These are phyloP conservation scores for Colletotrichum phormii DNA, from an alignment of 2,329 filamentous ascomycete species.

Conservation along the genomic window DNA sequence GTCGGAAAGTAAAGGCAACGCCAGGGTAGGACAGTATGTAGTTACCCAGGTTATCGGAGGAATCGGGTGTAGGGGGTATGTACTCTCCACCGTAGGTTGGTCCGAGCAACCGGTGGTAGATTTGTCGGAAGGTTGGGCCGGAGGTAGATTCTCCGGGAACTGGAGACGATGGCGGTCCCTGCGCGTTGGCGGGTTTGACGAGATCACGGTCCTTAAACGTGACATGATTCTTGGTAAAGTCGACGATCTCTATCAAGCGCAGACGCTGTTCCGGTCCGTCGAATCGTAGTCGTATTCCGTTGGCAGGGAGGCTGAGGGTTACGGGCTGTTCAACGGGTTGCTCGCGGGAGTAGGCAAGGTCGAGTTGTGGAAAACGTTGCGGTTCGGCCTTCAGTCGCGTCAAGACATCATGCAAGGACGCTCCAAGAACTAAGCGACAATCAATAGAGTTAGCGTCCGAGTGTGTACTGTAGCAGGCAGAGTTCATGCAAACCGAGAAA, in stretches of 20 bases:
- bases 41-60: conserved; percentile 70
- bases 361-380: conserved; percentile 82
- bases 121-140: conserved; percentile 85
- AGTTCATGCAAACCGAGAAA: conserved; percentile 58
- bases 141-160: conserved; percentile 47
- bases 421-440: conserved; percentile 76
- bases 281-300: conserved; percentile 91
- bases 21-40: conserved; percentile 96
- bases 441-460: conserved; percentile 35
- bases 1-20: conserved; percentile 90
- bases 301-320: conserved; percentile 80
- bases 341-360: conserved; percentile 82
- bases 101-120: conserved; percentile 94
- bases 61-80: conserved; percentile 69
- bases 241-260: conserved; percentile 88
- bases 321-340: conserved; percentile 82
- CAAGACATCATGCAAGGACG: conserved; percentile 90
- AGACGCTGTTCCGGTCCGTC: conserved; percentile 93
- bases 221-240: conserved; percentile 88
- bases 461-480: conserved; percentile 31
- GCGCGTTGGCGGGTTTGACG: conserved; percentile 68
- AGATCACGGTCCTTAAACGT: conserved; percentile 85
- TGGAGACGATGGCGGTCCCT: conserved; percentile 43
- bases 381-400: conserved; percentile 90
- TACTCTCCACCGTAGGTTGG: conserved; percentile 96